Evolutionary conservation across 2,329 filamentous ascomycete genomes (phyloP), one percentile per base, ranked within the genome.

Genomic region (Colletotrichum sp.): DNA sequence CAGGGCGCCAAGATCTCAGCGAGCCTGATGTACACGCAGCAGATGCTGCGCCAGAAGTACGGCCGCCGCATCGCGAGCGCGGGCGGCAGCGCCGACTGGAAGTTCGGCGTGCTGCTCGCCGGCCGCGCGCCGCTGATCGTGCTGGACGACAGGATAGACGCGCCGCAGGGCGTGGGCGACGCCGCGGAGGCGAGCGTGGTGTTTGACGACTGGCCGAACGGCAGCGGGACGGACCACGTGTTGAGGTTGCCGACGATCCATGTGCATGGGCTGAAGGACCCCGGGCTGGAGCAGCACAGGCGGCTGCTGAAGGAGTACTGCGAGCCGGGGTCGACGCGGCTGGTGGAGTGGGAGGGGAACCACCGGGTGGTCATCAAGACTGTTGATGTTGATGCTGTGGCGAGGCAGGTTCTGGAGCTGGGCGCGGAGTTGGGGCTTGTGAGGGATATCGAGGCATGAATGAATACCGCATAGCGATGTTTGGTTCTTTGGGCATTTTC

Each of bases 261-360:
- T 84, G 91, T 94, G 2, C 93, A 94, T 84, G 93, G 93, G 0
- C 78, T 92, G 76, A 85, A 85, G 22, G 92, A 94, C 82, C 86
- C 89, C 0, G 92, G 91, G 0, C 80, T 95, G 28, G 84, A 90
- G 74, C 83, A 91, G 60, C 93, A 94, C 81, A 84, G 88, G 71
- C 85, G 88, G 80, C 80, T 93, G 78, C 80, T 91, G 67, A 82
- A 90, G 11, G 83, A 90, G 68, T 95, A 93, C 81, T 94, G 92
- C 80, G 87, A 91, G 66, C 80, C 85, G 12, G 88, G 86, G 0
- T 90, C 85, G 4, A 85, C 89, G 8, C 87, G 84, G 52, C 77
- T 95, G 61, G 82, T 96, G 2, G 93, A 95, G 82, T 96, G 94
- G 94, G 90, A 94, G 73, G 94, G 93, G 0, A 89, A 88, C 2